phyloP scores from a whole-genome alignment of 78 protist species.

The Dictyostelium intermedium region DNA sequence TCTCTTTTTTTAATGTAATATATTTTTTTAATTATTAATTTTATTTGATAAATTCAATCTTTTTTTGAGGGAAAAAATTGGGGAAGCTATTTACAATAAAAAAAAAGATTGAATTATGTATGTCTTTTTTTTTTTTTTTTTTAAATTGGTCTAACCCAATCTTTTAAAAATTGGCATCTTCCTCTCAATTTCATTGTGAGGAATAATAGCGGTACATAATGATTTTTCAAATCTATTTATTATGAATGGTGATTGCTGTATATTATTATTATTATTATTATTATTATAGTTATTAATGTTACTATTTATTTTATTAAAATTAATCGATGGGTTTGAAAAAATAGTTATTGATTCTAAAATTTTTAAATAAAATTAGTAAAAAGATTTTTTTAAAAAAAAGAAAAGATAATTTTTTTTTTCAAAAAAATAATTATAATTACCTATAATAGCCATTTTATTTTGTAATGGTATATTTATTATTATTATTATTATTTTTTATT shows the following conservation, averaged over 20 bases:
- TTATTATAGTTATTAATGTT: not conserved
- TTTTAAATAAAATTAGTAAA: not conserved
- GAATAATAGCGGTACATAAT: not conserved
- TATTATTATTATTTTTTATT: not conserved
- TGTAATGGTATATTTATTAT: not conserved
- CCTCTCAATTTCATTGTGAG: slow-evolving; percentile 5
- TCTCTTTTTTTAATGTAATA: not conserved
- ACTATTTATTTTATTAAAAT: not conserved
- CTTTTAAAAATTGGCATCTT: slow-evolving; percentile 4
- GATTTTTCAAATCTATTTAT: not conserved
- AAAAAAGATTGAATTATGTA: not conserved
- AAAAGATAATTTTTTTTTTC: not conserved
- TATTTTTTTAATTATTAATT: too few relatives aligned
- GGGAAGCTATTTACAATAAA: not conserved
- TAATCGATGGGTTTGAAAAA: not conserved
- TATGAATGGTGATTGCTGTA: not conserved
- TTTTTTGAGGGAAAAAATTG: not conserved
- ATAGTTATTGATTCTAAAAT: not conserved
- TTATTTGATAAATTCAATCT: not conserved
- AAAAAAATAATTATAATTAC: not conserved
- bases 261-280: not conserved
- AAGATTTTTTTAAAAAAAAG: too few relatives aligned
- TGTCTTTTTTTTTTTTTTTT: not conserved
- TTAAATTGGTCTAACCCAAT: not conserved
- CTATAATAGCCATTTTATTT: not conserved